Base-by-base conservation (phyloP, 2,329 filamentous ascomycete genomes). In the Cytospora mali region DNA sequence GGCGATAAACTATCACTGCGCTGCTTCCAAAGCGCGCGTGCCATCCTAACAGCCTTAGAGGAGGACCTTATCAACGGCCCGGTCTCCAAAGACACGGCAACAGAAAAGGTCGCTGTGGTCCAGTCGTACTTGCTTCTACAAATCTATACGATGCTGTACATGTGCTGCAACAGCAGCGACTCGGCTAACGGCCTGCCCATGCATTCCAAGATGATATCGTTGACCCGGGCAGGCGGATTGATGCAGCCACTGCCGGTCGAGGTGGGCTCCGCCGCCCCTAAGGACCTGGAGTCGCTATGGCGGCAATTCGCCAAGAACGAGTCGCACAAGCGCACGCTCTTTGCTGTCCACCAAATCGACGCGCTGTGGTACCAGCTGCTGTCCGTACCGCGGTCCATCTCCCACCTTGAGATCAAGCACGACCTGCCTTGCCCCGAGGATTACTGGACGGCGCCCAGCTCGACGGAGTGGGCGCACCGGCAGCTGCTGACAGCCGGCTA, bases 391-490 rank as follows among this genome's bases (percentile, higher is more conserved):
- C 71, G 75, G 6, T 69, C 67, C 9, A 66, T 77, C 16, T 76
- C 75, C 0, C 72, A 80, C 50, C 69, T 79, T 3, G 78, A 80
- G 68, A 75, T 80, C 65, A 80, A 79, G 64, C 75, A 79, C 58
- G 73, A 77, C 18, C 68, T 80, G 4, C 78, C 78, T 1, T 78
- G 75, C 54, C 73, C 75, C 0, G 70, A 72, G 52, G 70, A 71
- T 16, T 70, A 71, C 58, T 80, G 78, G 78, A 64, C 58, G 3
- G 76, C 77, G 2, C 62, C 71, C 1, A 75, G 76, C 1, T 69
- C 76, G 10, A 70, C 70, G 1, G 72, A 75, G 33, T 73, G 75
- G 68, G 74, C 74, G 13, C 74, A 76, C 61, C 68, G 68, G 14
- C 68, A 70, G 61, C 61, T 76, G 14, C 61, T 70, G 35, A 62